Evolutionary conservation across 306 rosid genomes (phyloP), one percentile per base, ranked within the genome.

Genomic region (Quercus robur): DNA sequence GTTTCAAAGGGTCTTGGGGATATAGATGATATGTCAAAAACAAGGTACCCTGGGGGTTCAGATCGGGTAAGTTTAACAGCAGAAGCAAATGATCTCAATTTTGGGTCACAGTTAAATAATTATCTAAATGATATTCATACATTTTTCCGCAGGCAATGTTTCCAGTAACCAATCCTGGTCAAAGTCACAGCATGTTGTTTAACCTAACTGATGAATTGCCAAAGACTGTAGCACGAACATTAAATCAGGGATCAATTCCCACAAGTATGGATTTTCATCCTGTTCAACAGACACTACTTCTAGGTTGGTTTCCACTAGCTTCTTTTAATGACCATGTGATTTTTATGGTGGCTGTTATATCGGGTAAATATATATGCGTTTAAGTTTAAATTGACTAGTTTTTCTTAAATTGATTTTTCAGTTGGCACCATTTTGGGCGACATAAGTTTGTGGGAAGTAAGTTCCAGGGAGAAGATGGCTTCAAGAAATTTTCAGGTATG

Each of bases 241-340:
- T 81, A 44, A 81, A 30, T 15, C 70, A 56, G 63, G 57, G 63
- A 11, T 81, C 84, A 46, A 23, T 35, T 70, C 76, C 76, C 30
- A 68, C 63, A 25, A 75, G 80, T 69, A 81, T 81, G 84, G 84
- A 81, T 68, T 81, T 81, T 69, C 84, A 81, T 46, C 84, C 84
- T 5, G 1, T 69, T 35, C 80, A 81, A 56, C 84, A 75, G 59
- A 69, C 44, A 5, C 54, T 81, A 57, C 76, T 81, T 57, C 71
- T 81, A 56, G 84, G 84, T 81, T 67, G 66, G 76, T 62, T 18
- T 38, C 31, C 54, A 61, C 46, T 35, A 61, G 38, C 67, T 63
- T 56, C 19, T 57, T 54, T 66, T 35, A 41, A 21, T 59, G 70
- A 20, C 12, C 2, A 51, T 73, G 41, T 56, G 33, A 21, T 52